These are phyloP conservation scores for Rhynchosporium graminicola DNA, from an alignment of 2,329 filamentous ascomycete species.

Conservation along the genomic window DNA sequence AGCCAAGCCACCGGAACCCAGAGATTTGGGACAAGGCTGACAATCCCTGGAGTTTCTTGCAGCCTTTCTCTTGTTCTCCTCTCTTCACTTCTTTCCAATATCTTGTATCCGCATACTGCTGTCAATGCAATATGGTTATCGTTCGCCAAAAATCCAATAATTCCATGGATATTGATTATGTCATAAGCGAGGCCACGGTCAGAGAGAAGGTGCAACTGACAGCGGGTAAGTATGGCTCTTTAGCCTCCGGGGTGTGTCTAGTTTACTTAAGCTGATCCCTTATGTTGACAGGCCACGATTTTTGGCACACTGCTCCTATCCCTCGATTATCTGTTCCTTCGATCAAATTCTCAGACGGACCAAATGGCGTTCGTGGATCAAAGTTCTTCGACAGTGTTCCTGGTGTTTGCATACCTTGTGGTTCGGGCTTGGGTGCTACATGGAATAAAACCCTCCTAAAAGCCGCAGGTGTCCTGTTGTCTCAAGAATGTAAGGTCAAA, in stretches of 20 bases:
- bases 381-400: constrained; percentile 43
- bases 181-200: constrained; percentile 6
- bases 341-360: constrained; percentile 38
- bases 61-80: not conserved
- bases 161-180: constrained; percentile 1
- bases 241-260: not conserved
- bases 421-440: constrained; percentile 56
- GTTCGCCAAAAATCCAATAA: not conserved
- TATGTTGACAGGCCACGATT: constrained; percentile 25
- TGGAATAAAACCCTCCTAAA: constrained; percentile 60
- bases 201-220: constrained; percentile 9
- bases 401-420: constrained; percentile 39
- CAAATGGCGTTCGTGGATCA: constrained; percentile 39
- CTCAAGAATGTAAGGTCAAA: constrained; percentile 61
- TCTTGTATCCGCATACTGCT: not conserved
- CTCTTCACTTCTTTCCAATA: not conserved
- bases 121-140: not conserved
- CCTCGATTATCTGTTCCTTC: constrained; percentile 35
- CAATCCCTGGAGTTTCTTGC: not conserved
- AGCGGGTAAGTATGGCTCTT: not conserved
- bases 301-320: constrained; percentile 38
- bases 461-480: not conserved
- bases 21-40: constrained; percentile 3
- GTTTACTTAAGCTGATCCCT: constrained; percentile 1
- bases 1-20: constrained; percentile 3